Conservation (phyloP, 2,329 filamentous ascomycete species). For the Aspergillus ochraceus region DNA sequence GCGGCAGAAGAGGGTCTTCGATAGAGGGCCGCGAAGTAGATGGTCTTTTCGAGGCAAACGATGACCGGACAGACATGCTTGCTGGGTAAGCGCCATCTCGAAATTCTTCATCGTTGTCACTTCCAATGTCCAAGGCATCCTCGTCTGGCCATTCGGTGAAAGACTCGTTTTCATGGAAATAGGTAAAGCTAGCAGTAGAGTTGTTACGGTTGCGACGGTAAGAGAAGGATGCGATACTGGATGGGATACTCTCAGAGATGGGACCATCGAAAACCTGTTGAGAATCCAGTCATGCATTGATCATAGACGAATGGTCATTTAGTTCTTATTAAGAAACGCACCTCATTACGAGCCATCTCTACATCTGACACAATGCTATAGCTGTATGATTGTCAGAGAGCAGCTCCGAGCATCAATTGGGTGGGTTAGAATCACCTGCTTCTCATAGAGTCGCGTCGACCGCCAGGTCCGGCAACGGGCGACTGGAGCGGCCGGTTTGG, state of each 20-base stretch:
- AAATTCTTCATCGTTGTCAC: slow-evolving; percentile 45
- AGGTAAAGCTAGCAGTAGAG: slow-evolving; percentile 86
- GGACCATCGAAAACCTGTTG: slow-evolving; percentile 79
- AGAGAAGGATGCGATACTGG: slow-evolving; percentile 86
- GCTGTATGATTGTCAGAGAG: slow-evolving; percentile 35
- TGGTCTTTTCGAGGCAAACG: slow-evolving; percentile 33
- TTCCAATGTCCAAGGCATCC: slow-evolving; percentile 43
- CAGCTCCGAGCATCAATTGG: not conserved
- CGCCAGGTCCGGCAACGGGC: slow-evolving; percentile 20
- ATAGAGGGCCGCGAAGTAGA: slow-evolving; percentile 46
- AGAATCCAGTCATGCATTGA: slow-evolving; percentile 9
- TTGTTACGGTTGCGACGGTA: slow-evolving; percentile 79
- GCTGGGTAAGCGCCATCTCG: slow-evolving; percentile 40
- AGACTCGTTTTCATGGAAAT: slow-evolving; percentile 74
- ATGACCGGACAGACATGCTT: slow-evolving; percentile 37
- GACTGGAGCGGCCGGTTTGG: slow-evolving; percentile 25
- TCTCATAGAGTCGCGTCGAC: slow-evolving; percentile 39
- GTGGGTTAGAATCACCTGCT: slow-evolving; percentile 34
- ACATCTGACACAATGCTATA: slow-evolving; percentile 87
- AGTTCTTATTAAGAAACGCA: slow-evolving; percentile 38
- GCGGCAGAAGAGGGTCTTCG: slow-evolving; percentile 65
- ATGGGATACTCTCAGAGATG: slow-evolving; percentile 92
- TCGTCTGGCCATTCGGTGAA: slow-evolving; percentile 53
- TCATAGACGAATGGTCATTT: slow-evolving; percentile 2
- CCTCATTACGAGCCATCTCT: slow-evolving; percentile 98